Conservation (phyloP, 768 basidiomycete genomes). For the Tulasnella sp. region DNA sequence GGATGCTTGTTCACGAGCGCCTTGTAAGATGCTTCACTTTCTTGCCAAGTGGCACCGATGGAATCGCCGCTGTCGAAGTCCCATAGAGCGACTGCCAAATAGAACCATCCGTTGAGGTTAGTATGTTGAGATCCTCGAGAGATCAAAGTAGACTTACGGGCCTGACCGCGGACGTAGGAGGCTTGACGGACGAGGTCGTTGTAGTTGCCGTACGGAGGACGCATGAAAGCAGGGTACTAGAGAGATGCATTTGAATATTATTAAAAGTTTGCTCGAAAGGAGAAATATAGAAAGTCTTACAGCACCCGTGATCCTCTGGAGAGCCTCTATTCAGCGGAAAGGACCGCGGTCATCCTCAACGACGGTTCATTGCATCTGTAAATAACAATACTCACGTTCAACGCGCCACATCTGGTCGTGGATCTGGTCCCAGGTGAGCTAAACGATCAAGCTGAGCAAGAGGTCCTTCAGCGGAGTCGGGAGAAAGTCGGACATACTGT, state of each 20-base stretch:
- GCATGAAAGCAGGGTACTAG: constrained; percentile 14
- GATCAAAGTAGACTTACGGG: not conserved
- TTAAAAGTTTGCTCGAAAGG: not conserved
- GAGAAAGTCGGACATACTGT: not conserved
- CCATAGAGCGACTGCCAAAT: constrained; percentile 11
- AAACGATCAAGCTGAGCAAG: not conserved
- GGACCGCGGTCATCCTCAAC: not conserved
- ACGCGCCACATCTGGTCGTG: constrained; percentile 9
- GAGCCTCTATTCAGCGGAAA: not conserved
- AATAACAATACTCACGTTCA: not conserved
- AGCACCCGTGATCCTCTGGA: not conserved
- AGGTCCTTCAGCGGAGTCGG: not conserved
- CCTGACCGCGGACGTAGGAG: constrained; percentile 4
- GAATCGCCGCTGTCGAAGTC: constrained; percentile 12
- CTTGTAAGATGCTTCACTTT: not conserved
- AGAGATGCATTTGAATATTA: not conserved
- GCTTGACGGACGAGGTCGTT: constrained; percentile 14
- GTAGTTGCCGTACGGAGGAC: constrained; percentile 16
- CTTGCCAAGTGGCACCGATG: not conserved
- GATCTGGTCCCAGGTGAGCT: constrained; percentile 5
- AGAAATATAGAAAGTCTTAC: not conserved
- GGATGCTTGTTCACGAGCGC: constrained; percentile 7
- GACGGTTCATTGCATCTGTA: not conserved
- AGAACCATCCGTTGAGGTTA: no score
- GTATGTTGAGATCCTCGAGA: not conserved